A percentile compares a stretch with the other conserved stretches of the same genome.
Conservation (phyloP, 2,329 filamentous ascomycete species). For the Colletotrichum sidae region DNA sequence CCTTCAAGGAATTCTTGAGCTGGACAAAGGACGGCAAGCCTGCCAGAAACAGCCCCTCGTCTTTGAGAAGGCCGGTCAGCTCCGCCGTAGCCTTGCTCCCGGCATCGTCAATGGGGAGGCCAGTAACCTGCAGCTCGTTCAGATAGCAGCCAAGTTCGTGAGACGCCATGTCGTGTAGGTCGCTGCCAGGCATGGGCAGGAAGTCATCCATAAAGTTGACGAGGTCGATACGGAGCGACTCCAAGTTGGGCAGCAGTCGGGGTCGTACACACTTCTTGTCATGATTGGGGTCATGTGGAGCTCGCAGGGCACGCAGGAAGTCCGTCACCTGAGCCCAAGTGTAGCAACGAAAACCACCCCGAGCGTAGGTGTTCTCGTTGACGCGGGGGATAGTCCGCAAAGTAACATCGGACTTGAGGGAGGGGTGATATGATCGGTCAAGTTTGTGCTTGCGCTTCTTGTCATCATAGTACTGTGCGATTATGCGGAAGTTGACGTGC, state of each 20-base stretch:
- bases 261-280: conserved; percentile 48
- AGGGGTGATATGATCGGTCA: conserved; percentile 55
- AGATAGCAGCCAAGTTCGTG: conserved; percentile 65
- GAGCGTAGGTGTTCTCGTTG: conserved; percentile 58
- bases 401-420: conserved; percentile 54
- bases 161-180: conserved; percentile 64
- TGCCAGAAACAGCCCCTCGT: conserved; percentile 64
- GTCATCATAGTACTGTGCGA: conserved; percentile 68
- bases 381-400: conserved; percentile 57
- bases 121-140: conserved; percentile 65
- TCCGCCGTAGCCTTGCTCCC: conserved; percentile 60
- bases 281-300: conserved; percentile 59
- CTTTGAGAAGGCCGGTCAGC: conserved; percentile 63
- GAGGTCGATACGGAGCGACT: conserved; percentile 62
- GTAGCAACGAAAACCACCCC: conserved; percentile 66
- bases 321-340: conserved; percentile 66
- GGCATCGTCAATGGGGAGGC: conserved; percentile 61
- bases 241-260: conserved; percentile 60
- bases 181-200: conserved; percentile 57
- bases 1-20: conserved; percentile 52
- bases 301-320: conserved; percentile 62
- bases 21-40: conserved; percentile 57
- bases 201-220: conserved; percentile 64
- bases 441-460: conserved; percentile 53
- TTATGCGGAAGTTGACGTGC: conserved; percentile 62